These are phyloP conservation scores for Sordariomycetes sp. DNA, from an alignment of 2,329 filamentous ascomycete genomes.

Conservation along the genomic window DNA sequence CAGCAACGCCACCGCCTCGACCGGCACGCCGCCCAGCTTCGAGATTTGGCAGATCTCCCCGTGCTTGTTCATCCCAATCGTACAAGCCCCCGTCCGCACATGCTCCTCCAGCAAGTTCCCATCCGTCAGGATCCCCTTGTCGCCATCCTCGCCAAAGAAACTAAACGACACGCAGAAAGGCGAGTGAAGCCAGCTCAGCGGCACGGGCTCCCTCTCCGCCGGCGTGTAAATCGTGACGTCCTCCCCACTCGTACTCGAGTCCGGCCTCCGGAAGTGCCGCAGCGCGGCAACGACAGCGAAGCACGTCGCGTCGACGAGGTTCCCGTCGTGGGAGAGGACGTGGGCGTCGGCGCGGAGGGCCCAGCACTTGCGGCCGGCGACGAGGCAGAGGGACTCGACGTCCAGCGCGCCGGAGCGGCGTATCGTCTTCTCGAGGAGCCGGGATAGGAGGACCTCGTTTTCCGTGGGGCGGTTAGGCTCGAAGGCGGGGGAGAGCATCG, in stretches of 20 bases:
- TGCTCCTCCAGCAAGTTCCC: slow-evolving; percentile 65
- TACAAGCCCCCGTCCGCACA: slow-evolving; percentile 57
- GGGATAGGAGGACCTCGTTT: slow-evolving; percentile 72
- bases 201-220: slow-evolving; percentile 79
- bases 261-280: slow-evolving; percentile 82
- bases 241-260: slow-evolving; percentile 76
- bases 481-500: slow-evolving; percentile 84
- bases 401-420: slow-evolving; percentile 86
- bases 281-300: slow-evolving; percentile 79
- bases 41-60: slow-evolving; percentile 86
- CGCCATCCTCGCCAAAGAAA: slow-evolving; percentile 63
- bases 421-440: slow-evolving; percentile 85
- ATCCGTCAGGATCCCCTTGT: slow-evolving; percentile 55
- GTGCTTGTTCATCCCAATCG: slow-evolving; percentile 76
- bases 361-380: slow-evolving; percentile 86
- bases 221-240: slow-evolving; percentile 72
- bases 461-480: slow-evolving; percentile 76
- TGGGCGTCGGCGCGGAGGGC: slow-evolving; percentile 84
- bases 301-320: slow-evolving; percentile 75
- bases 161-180: slow-evolving; percentile 86
- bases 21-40: slow-evolving; percentile 73
- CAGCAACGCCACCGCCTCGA: slow-evolving; percentile 68
- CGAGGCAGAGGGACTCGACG: slow-evolving; percentile 87
- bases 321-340: slow-evolving; percentile 81
- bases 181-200: slow-evolving; percentile 80